Evolutionary conservation across 177 flowering plant genomes (phyloP).

Genomic region (Vitis hybrid): DNA sequence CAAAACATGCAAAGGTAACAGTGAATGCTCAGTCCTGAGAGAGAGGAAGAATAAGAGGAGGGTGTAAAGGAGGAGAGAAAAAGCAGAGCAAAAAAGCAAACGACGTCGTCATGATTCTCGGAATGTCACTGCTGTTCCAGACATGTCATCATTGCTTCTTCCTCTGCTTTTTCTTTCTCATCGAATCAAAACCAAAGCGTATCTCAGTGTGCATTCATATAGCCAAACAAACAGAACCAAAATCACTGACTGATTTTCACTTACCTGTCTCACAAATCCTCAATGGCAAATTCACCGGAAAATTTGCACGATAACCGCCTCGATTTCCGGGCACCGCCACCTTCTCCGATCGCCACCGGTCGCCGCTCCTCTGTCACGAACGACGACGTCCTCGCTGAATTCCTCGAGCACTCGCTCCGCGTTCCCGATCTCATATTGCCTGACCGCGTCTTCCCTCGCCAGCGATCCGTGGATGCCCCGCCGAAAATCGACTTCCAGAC

Average conservation of each 20-base stretch:
- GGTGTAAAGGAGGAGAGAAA: conserved; percentile 5
- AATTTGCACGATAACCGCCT: conserved; percentile 22
- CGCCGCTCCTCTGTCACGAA: conserved; percentile 52
- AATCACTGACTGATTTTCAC: not conserved
- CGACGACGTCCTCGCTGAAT: conserved; percentile 54
- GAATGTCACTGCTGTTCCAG: conserved; percentile 17
- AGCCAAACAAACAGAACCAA: not conserved
- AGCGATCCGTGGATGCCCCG: conserved; percentile 32
- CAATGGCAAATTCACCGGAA: conserved; percentile 26
- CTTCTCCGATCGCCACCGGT: conserved; percentile 60
- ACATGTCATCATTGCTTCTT: conserved; percentile 42
- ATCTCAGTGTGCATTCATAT: not conserved
- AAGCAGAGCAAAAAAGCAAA: conserved; percentile 16
- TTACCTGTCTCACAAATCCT: not conserved
- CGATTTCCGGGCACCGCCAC: conserved; percentile 71
- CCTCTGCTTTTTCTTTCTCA: conserved; percentile 14
- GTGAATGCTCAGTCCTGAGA: not conserved
- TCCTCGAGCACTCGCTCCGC: conserved; percentile 47
- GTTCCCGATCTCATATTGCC: conserved; percentile 61
- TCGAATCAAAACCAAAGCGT: not conserved
- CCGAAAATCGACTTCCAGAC: conserved; percentile 52
- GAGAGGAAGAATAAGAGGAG: not conserved
- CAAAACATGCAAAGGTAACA: no score
- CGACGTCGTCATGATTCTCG: conserved; percentile 18
- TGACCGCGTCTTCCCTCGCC: conserved; percentile 55